Evolutionary conservation across 306 rosid genomes (phyloP), one percentile per base, ranked within the genome.

Genomic region (Malus domestica): DNA sequence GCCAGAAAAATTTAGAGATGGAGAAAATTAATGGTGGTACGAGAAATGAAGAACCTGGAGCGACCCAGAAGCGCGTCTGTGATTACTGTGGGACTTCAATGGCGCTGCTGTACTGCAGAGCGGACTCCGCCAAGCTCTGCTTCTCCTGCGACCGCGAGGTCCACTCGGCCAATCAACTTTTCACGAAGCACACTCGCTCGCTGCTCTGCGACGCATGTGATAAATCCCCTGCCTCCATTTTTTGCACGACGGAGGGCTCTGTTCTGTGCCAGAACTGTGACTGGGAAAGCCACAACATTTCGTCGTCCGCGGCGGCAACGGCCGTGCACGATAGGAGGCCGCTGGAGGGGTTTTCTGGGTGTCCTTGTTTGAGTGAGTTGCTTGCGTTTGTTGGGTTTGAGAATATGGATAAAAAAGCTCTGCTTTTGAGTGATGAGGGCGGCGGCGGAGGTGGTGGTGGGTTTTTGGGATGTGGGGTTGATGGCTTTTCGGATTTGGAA

Each of bases 81-180:
- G 98, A 93, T 40, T 85, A 93, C 69, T 93, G 98, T 69, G 75
- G 82, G 38, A 71, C 80, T 49, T 74, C 90, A 25, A 86, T 51
- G 8, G 95, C 97, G 35, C 76, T 93, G 22, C 86, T 93, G 2
- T 93, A 90, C 67, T 93, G 98, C 85, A 81, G 96, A 76, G 98
- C 98, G 6, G 98, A 93, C 73, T 88, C 98, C 0, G 98, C 98
- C 14, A 93, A 91, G 73, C 96, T 93, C 10, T 93, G 98, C 59
- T 88, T 93, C 82, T 68, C 88, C 0, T 93, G 98, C 46, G 98
- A 93, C 78, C 90, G 89, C 4, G 95, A 89, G 54, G 93, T 93
- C 80, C 98, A 93, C 80, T 84, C 90, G 1, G 83, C 95, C 23
- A 93, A 93, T 79, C 93, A 86, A 81, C 98, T 93, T 15, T 93